Base-by-base conservation (phyloP, 2,329 filamentous ascomycete species). In the Talaromyces pinophilus region DNA sequence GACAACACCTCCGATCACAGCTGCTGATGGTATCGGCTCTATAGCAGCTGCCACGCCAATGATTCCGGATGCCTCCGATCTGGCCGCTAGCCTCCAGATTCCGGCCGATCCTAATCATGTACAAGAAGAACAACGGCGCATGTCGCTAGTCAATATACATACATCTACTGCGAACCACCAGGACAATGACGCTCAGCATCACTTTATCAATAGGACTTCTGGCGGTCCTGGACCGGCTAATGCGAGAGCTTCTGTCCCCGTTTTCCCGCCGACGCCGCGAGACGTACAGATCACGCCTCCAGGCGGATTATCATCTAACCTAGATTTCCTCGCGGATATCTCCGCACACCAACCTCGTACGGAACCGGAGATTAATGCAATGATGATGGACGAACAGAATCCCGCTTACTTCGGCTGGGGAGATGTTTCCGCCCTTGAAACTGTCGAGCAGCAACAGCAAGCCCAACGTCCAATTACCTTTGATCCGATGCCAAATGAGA, bases 311-410 rank as follows among this genome's bases (percentile, higher is more conserved):
- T 73, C 77, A 19, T 75, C 77, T 35, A 79, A 80, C 22, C 72
- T 82, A 50, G 77, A 80, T 59, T 78, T 79, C 57, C 74, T 83
- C 3, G 76, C 76, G 4, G 71, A 77, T 33, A 71, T 78, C 35
- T 78, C 76, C 22, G 71, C 72, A 5, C 75, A 78, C 55, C 76
- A 78, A 59, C 71, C 70, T 13, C 76, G 76, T 13, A 71, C 70
- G 3, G 75, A 74, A 28, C 62, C 73, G 6, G 71, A 76, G 7
- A 66, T 72, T 17, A 71, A 72, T 38, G 65, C 70, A 7, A 72
- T 77, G 69, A 72, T 73, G 46, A 69, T 74, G 3, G 73, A 73
- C 30, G 74, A 73, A 50, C 72, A 75, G 42, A 74, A 72, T 48
- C 64, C 42, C 10, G 1, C 71, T 0, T 78, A 76, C 54, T 73